Conservation (phyloP, 2,329 filamentous ascomycete genomes). For the Calonectria pauciramosa region DNA sequence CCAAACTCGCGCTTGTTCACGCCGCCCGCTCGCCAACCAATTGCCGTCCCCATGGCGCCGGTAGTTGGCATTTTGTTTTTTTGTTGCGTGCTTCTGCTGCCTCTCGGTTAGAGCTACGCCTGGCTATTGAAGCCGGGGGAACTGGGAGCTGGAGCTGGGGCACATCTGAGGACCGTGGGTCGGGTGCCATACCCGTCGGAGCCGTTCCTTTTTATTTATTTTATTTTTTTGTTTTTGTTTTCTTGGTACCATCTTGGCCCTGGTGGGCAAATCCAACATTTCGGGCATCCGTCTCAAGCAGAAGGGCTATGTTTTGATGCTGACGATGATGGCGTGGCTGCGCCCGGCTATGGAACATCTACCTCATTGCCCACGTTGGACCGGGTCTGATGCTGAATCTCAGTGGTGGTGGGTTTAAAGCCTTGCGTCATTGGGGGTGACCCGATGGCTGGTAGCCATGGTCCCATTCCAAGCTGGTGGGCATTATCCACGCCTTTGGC, state of each 20-base stretch:
- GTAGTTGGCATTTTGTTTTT: conserved; percentile 25
- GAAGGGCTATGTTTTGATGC: conserved; percentile 17
- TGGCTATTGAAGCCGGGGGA: not conserved
- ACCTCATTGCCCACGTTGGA: conserved; percentile 25
- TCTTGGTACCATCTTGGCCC: not conserved
- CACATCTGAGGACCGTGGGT: not conserved
- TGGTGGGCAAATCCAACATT: conserved; percentile 3
- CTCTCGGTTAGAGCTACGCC: conserved; percentile 2
- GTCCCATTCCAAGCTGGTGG: conserved; percentile 33
- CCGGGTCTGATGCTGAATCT: conserved; percentile 32
- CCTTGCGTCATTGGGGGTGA: conserved; percentile 42
- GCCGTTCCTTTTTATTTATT: not conserved
- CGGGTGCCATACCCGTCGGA: conserved; percentile 9
- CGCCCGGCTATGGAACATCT: conserved; percentile 17
- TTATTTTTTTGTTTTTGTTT: not conserved
- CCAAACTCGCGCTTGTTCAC: conserved; percentile 22
- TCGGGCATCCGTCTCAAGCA: conserved; percentile 5
- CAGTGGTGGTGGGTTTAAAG: conserved; percentile 21
- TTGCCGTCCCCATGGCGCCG: conserved; percentile 28
- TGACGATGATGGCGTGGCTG: conserved; percentile 42
- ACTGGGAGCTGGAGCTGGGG: not conserved
- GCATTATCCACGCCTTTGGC: not conserved
- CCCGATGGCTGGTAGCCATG: conserved; percentile 24
- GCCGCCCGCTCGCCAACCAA: conserved; percentile 15
- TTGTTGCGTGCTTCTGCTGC: conserved; percentile 8